Evolutionary conservation across 148 eudicot genomes (phyloP), one percentile per base, ranked within the genome.

Genomic region (Simmondsia chinensis): DNA sequence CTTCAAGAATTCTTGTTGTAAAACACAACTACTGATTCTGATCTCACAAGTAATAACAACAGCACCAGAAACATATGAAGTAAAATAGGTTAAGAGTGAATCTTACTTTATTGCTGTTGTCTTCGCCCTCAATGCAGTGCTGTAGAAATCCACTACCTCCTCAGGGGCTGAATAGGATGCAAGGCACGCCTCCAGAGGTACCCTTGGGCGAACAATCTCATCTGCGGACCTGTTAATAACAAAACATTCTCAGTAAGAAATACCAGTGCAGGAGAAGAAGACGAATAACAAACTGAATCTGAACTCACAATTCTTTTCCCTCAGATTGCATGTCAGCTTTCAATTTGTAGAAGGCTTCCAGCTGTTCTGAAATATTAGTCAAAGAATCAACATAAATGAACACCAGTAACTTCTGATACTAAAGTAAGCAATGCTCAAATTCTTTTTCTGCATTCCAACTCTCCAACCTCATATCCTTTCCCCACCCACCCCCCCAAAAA

Each of bases 141-240:
- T 91, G 52, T 72, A 86, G 50, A 85, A 91, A 58, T 82, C 99
- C 63, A 71, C 76, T 70, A 91, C 80, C 63, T 85, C 99, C 65
- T 91, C 99, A 16, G 76, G 80, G 40, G 79, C 83, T 22, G 87
- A 72, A 66, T 72, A 91, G 71, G 76, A 72, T 42, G 74, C 80
- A 48, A 91, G 47, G 61, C 96, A 91, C 49, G 81, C 94, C 45
- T 58, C 67, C 56, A 91, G 59, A 26, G 79, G 86, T 34, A 91
- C 99, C 67, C 89, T 79, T 52, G 99, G 99, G 25, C 99, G 99
- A 39, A 86, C 87, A 50, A 82, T 77, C 70, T 86, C 81, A 72
- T 67, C 69, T 6, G 73, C 24, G 32, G 75, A 69, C 44, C 99
- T 91, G 86, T 36, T 10, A 25, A 29, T n/a, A n/a, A 34, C 14